A percentile compares a stretch with the other conserved stretches of the same genome.
These are phyloP conservation scores for Lentinula raphanica DNA, from an alignment of 768 basidiomycete species.

Conservation along the genomic window DNA sequence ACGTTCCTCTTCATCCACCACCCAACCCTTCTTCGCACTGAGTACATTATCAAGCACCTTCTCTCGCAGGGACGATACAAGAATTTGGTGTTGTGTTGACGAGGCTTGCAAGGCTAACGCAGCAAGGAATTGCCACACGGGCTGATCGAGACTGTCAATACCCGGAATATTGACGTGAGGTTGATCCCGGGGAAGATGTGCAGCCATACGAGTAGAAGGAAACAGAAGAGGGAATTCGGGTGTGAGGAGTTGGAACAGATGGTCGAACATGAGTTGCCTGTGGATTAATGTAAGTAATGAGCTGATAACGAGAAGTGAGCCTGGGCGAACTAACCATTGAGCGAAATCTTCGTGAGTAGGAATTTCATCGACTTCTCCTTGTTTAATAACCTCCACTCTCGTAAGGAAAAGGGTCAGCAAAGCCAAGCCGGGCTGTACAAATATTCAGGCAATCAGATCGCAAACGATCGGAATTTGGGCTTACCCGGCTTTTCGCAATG, in stretches of 20 bases:
- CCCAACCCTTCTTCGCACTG: conserved; percentile 72
- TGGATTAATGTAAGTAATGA: background rate
- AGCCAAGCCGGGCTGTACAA: conserved; percentile 77
- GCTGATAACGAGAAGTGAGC: background rate
- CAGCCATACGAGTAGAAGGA: conserved; percentile 76
- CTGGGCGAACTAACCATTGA: conserved; percentile 52
- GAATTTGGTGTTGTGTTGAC: conserved; percentile 80
- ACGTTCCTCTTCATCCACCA: conserved; percentile 66
- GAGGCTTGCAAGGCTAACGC: conserved; percentile 82
- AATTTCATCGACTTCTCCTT: conserved; percentile 55
- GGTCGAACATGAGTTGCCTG: conserved; percentile 87
- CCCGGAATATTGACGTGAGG: conserved; percentile 27
- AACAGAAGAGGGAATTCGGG: conserved; percentile 79
- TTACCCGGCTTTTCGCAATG: conserved; percentile 76
- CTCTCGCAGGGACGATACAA: conserved; percentile 83
- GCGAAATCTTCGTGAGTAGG: conserved; percentile 71
- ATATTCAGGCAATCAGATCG: conserved; percentile 1
- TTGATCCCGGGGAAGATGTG: conserved; percentile 29
- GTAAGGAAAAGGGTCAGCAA: conserved; percentile 87
- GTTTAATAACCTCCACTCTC: conserved; percentile 89
- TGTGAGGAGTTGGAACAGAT: conserved; percentile 74
- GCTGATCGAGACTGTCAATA: conserved; percentile 73
- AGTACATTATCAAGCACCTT: conserved; percentile 90
- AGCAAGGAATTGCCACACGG: conserved; percentile 93
- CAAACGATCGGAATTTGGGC: conserved; percentile 17